Conservation (phyloP, 129 eudicot species). For the Helichrysum umbraculigerum region DNA sequence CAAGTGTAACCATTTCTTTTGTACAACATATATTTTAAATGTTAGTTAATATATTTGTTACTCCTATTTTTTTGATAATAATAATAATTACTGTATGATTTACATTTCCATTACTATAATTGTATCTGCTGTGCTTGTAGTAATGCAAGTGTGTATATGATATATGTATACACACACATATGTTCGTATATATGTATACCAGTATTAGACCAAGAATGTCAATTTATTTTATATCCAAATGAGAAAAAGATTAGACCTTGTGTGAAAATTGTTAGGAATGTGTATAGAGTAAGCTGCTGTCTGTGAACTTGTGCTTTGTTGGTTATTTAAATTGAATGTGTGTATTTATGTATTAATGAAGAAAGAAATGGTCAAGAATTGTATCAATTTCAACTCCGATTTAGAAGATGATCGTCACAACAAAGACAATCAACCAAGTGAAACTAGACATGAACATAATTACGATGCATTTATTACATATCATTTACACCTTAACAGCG, state of each 20-base stretch:
- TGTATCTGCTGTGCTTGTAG: neutral
- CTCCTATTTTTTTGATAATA: too few relatives aligned
- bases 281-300: neutral
- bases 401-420: neutral
- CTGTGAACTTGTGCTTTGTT: neutral
- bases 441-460: neutral
- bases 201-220: too few relatives aligned
- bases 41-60: neutral
- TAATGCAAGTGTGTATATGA: too few relatives aligned
- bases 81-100: too few relatives aligned
- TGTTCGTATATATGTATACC: too few relatives aligned
- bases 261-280: neutral
- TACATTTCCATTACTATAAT: neutral
- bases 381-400: neutral
- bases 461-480: slow-evolving; percentile 10
- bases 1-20: neutral
- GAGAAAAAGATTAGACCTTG: too few relatives aligned
- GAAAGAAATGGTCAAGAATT: neutral
- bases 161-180: too few relatives aligned
- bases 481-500: neutral
- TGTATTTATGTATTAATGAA: neutral
- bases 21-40: neutral
- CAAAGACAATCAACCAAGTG: neutral
- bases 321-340: too few relatives aligned
- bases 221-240: too few relatives aligned